Evolutionary conservation across 2,329 filamentous ascomycete genomes (phyloP), one percentile per base, ranked within the genome.

Genomic region (Neophaeococcomyces mojaviensis): DNA sequence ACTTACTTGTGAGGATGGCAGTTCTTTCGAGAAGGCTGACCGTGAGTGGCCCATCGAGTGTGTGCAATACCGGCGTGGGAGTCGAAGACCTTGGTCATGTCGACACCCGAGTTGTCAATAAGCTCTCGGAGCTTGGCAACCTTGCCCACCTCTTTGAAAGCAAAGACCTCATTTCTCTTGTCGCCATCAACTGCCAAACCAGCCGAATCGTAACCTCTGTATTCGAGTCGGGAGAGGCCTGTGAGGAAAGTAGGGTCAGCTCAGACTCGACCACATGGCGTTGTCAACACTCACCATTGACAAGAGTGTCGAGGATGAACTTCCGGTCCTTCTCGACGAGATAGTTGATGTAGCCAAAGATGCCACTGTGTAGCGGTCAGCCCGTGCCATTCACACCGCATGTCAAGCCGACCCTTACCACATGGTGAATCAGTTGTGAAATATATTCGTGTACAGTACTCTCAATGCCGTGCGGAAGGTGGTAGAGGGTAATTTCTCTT

Each of bases 141-240:
- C 81, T 98, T 98, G 76, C 92, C 92, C 53, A 98, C 92, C 76
- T 97, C 92, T 78, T 98, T 98, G 80, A 88, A 97, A 53, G 92
- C 89, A 56, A 87, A 80, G 57, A 97, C 88, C 73, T 97, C 88
- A 62, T 95, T 94, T 78, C 92, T 95, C 82, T 96, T 97, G 78
- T 98, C 86, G 54, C 92, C 92, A 67, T 98, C 92, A 61, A 98
- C 73, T 57, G 90, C 90, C 55, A 98, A 78, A 74, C 92, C 92
- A 52, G 92, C 90, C 55, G 92, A 97, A 70, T 98, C 92, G 70
- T 98, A 98, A 59, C 92, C 92, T 69, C 92, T 86, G 76, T 98
- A 98, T 73, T 98, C 92, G 61, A 98, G 85, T 67, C 92, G 85
- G 50, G 88, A 85, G 50, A 97, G 85, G 64, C 90, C 89, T 95